A percentile compares a stretch with the other conserved stretches of the same genome.
Conservation (phyloP, 177 flowering plant genomes). For the Tripterygium wilfordii region DNA sequence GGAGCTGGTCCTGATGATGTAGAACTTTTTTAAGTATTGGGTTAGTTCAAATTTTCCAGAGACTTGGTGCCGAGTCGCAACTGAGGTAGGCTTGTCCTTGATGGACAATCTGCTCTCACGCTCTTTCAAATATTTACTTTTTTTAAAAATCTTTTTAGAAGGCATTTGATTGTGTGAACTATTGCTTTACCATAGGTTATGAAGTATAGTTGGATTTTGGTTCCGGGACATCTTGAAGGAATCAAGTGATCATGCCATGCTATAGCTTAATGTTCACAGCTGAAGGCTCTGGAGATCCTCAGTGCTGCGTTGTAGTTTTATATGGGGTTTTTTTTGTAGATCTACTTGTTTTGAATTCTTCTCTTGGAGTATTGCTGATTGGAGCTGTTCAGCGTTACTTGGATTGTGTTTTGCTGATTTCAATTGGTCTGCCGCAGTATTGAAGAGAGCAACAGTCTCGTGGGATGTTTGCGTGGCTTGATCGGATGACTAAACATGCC, state of each 20-base stretch:
- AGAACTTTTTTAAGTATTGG: too few relatives aligned
- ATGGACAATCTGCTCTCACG: conserved; percentile 19
- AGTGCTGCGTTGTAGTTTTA: conserved; percentile 36
- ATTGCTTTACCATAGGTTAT: conserved; percentile 64
- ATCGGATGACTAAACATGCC: conserved; percentile 32
- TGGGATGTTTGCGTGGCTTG: conserved; percentile 56
- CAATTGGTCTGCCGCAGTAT: conserved; percentile 54
- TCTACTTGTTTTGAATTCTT: conserved; percentile 44
- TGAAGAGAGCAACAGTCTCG: conserved; percentile 54
- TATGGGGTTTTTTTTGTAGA: conserved; percentile 30
- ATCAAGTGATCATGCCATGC: conserved; percentile 35
- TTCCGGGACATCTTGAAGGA: conserved; percentile 32
- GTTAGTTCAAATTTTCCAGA: conserved; percentile 18
- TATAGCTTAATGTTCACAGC: conserved; percentile 29
- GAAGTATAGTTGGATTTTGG: conserved; percentile 32
- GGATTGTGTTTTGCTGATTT: conserved; percentile 73
- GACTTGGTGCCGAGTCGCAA: conserved; percentile 23
- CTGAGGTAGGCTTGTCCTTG: conserved; percentile 49
- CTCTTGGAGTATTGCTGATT: conserved; percentile 51
- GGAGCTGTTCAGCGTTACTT: conserved; percentile 60
- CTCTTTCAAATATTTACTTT: conserved; percentile 12
- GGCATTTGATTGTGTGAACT: conserved; percentile 55
- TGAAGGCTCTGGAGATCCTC: conserved; percentile 47
- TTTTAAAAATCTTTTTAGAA: conserved; percentile 18
- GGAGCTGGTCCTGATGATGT: too few relatives aligned